A percentile compares a stretch with the other conserved stretches of the same genome.
Evolutionary conservation across 2,329 filamentous ascomycete species (phyloP).

Genomic region (Camillea tinctor): DNA sequence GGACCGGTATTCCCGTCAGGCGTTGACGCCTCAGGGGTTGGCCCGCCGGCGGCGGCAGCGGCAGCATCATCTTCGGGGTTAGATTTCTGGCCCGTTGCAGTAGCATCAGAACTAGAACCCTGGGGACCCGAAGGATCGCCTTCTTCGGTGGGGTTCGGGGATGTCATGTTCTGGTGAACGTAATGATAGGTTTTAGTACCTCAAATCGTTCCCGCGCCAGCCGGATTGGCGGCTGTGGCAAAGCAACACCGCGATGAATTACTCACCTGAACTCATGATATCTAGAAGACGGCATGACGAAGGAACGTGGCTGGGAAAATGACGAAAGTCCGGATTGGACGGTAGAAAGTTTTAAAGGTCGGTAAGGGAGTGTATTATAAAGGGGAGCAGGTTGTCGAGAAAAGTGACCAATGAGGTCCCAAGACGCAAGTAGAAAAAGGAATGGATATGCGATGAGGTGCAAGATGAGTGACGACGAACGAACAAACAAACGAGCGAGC

Average conservation of each 20-base stretch:
- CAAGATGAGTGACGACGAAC: not conserved
- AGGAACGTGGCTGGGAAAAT: conserved; percentile 18
- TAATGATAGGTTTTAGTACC: conserved; percentile 14
- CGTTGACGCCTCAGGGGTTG: conserved; percentile 12
- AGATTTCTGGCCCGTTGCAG: conserved; percentile 16
- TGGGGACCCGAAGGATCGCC: conserved; percentile 29
- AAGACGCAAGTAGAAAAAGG: not conserved
- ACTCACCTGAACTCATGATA: conserved; percentile 22
- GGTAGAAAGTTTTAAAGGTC: conserved; percentile 1
- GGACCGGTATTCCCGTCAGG: conserved; percentile 20
- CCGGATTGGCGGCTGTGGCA: conserved; percentile 14
- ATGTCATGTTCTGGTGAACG: conserved; percentile 30
- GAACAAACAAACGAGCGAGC: too few relatives aligned
- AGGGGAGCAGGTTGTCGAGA: not conserved
- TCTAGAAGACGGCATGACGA: conserved; percentile 9
- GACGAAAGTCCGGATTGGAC: not conserved
- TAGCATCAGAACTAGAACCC: conserved; percentile 20
- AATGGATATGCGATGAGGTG: not conserved
- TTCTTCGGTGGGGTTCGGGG: conserved; percentile 28
- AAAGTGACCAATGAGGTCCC: not conserved
- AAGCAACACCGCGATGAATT: conserved; percentile 10
- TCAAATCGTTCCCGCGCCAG: not conserved
- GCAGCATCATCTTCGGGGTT: conserved; percentile 10
- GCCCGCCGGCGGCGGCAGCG: conserved; percentile 11
- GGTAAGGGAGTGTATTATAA: not conserved